Percentiles rank a stretch among this genome's conserved stretches.
phyloP scores from a whole-genome alignment of 768 basidiomycete genomes.

The Leccinum truebloodii region DNA sequence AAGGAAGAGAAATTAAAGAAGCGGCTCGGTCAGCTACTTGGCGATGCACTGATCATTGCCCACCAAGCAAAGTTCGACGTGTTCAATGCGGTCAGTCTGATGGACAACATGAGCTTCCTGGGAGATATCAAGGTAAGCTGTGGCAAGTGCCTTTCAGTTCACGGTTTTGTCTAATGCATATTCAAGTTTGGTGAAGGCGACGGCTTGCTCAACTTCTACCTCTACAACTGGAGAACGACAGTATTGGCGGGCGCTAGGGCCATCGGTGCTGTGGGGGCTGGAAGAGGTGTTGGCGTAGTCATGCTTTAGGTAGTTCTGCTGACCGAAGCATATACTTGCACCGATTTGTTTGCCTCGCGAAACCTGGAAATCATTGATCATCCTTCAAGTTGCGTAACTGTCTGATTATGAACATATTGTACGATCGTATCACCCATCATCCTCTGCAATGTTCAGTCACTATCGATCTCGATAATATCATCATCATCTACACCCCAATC shows the following conservation, averaged over 20 bases:
- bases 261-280: slow-evolving; percentile 53
- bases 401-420: slow-evolving; percentile 10
- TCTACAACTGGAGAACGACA: slow-evolving; percentile 94
- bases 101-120: slow-evolving; percentile 89
- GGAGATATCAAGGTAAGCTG: slow-evolving; percentile 74
- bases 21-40: slow-evolving; percentile 69
- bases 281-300: slow-evolving; percentile 86
- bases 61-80: slow-evolving; percentile 91
- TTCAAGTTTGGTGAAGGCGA: slow-evolving; percentile 89
- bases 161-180: slow-evolving; percentile 6
- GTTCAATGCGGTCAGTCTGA: slow-evolving; percentile 90
- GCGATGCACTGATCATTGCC: slow-evolving; percentile 81
- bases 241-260: slow-evolving; percentile 70
- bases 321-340: neutral
- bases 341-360: slow-evolving; percentile 1
- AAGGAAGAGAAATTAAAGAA: slow-evolving; percentile 63
- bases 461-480: slow-evolving; percentile 82
- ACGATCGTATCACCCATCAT: slow-evolving; percentile 2
- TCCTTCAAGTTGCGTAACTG: neutral
- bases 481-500: slow-evolving; percentile 87
- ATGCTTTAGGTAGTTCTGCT: slow-evolving; percentile 64
- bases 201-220: slow-evolving; percentile 87
- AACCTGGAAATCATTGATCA: slow-evolving; percentile 1
- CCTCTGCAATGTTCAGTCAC: slow-evolving; percentile 49
- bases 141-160: neutral